These are phyloP conservation scores for Colletotrichum sansevieriae DNA, from an alignment of 2,329 filamentous ascomycete genomes.

Conservation along the genomic window DNA sequence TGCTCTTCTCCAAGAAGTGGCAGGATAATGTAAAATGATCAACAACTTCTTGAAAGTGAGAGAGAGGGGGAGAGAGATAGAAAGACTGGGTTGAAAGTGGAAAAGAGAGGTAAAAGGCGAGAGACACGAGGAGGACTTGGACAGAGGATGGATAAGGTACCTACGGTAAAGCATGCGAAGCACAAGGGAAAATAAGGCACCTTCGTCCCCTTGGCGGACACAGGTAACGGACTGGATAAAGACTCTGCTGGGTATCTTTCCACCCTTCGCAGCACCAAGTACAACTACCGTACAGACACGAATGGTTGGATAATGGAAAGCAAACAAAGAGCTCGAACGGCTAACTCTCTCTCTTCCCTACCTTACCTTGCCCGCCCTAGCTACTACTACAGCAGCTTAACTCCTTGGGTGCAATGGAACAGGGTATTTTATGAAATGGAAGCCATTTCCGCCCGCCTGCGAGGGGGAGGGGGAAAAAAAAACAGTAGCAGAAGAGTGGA, in stretches of 20 bases:
- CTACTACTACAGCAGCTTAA: constrained; percentile 1
- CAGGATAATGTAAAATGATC: not conserved
- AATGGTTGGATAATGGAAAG: not conserved
- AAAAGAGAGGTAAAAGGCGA: not conserved
- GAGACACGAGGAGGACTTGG: too few species aligned
- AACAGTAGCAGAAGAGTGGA: not conserved
- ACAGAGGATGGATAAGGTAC: not conserved
- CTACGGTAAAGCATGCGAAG: not conserved
- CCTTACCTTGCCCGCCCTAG: constrained; percentile 2
- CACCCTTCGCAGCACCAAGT: too few species aligned
- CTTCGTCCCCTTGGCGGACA: constrained; percentile 4
- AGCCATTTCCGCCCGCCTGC: not conserved
- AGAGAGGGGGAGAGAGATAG: not conserved
- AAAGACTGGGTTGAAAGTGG: not conserved
- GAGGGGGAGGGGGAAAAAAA: too few species aligned
- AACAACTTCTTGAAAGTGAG: not conserved
- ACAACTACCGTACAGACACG: not conserved
- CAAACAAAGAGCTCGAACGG: not conserved
- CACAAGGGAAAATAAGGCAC: constrained; percentile 8
- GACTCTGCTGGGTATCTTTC: too few species aligned
- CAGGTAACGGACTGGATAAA: not conserved
- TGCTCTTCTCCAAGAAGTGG: not conserved
- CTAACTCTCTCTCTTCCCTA: not conserved
- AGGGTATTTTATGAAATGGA: not conserved
- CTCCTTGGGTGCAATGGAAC: not conserved